A percentile compares a stretch with the other conserved stretches of the same genome.
phyloP scores from a whole-genome alignment of 129 eudicot genomes.

The Escallonia rubra region DNA sequence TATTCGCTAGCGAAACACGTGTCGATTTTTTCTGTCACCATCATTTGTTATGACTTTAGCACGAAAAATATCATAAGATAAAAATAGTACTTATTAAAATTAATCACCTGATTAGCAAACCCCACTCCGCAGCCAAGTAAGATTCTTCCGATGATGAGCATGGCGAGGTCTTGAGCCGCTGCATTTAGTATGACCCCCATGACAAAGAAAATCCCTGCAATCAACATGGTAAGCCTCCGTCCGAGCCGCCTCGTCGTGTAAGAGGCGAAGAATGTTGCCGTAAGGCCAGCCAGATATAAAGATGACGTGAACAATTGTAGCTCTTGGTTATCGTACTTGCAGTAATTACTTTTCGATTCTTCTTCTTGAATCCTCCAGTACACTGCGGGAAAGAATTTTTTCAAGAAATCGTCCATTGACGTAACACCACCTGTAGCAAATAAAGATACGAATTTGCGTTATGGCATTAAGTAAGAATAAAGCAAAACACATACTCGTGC shows the following conservation, averaged over 20 bases:
- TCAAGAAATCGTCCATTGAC: conserved; percentile 60
- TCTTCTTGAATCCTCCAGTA: conserved; percentile 14
- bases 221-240: background rate
- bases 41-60: too few species aligned
- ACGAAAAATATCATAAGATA: too few species aligned
- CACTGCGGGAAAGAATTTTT: conserved; percentile 75
- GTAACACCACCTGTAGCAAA: conserved; percentile 72
- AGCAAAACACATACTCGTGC: background rate
- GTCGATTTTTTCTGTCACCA: too few species aligned
- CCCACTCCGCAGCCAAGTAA: conserved; percentile 96
- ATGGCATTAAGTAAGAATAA: background rate
- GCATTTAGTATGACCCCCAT: conserved; percentile 49
- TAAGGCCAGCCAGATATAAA: background rate
- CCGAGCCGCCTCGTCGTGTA: background rate
- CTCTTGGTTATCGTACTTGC: conserved; percentile 86
- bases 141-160: conserved; percentile 90
- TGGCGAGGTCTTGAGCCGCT: conserved; percentile 56
- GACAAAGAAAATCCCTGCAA: background rate
- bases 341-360: conserved; percentile 46
- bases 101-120: conserved; percentile 76
- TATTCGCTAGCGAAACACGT: too few species aligned
- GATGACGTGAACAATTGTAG: conserved; percentile 82
- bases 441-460: background rate
- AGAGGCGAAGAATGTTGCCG: background rate
- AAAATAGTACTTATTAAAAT: too few species aligned